Conservation (phyloP, 805 yeast species). For the Starmerella powellii region DNA sequence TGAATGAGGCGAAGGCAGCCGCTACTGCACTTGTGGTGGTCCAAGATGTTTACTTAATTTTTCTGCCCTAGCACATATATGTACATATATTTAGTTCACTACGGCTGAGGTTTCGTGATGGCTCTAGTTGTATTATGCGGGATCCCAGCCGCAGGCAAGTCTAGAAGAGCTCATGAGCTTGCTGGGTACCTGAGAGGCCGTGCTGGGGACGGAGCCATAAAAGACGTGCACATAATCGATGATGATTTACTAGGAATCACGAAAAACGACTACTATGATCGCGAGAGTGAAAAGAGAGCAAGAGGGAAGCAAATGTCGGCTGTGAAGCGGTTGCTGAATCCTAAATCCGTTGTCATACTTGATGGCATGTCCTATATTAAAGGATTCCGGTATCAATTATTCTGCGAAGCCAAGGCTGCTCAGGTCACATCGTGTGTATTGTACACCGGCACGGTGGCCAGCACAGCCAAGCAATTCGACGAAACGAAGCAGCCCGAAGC, state of each 20-base stretch:
- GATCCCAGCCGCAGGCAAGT: constrained; percentile 73
- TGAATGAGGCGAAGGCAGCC: no score
- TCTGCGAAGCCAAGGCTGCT: constrained; percentile 80
- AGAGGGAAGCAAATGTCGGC: constrained; percentile 82
- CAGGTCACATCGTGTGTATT: constrained; percentile 74
- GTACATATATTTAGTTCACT: no score
- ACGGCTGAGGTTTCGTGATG: no score
- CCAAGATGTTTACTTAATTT: background rate
- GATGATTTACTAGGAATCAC: constrained; percentile 69
- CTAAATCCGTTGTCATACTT: constrained; percentile 61
- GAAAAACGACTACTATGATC: constrained; percentile 56
- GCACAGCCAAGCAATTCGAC: constrained; percentile 55
- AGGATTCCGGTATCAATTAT: constrained; percentile 88
- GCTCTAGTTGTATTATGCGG: constrained; percentile 80
- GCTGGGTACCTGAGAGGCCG: constrained; percentile 36
- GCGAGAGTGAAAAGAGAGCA: constrained; percentile 65
- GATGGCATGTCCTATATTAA: constrained; percentile 85
- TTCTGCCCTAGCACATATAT: background rate
- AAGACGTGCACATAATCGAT: constrained; percentile 52
- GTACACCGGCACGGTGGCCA: constrained; percentile 60
- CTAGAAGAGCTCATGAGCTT: constrained; percentile 55
- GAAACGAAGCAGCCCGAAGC: constrained; percentile 17
- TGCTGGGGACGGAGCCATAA: constrained; percentile 33
- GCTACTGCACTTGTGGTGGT: no score
- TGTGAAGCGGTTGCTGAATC: constrained; percentile 65